Base-by-base conservation (phyloP, 495 filamentous ascomycete genomes). In the Cryomyces antarcticus region DNA sequence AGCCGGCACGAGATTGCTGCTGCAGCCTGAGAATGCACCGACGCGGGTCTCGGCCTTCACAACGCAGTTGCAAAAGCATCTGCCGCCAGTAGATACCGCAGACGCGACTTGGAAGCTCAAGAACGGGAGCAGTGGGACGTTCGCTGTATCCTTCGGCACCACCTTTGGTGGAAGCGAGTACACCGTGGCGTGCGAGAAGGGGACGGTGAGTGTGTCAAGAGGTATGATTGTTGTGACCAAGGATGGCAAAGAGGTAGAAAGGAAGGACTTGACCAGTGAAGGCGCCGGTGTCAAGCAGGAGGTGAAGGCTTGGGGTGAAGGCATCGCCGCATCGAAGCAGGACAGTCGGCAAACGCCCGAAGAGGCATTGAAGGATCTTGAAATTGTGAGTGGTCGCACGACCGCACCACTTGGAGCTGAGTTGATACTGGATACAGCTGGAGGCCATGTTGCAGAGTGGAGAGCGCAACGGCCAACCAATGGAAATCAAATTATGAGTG, bases 1-100 rank as follows among this genome's bases (percentile, higher is more conserved):
- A 30, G 82, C 82, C 12, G 77, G 61, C 0, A 58, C 77, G 6
- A 61, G 78, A 38, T 52, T 72, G 37, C 55, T 87, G 38, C 57
- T 85, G 2, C 74, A 72, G 4, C 48, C 57, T 11, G 67, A 69
- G n/a, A 57, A 66, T 33, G 58, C 48, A 35, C 50, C 68, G 5
- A 63, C 58, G 2, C 60, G 58, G 33, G 49, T 81, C 9, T 66
- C 70, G 4, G 77, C 76, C 1, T 74, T 77, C 46, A 73, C 75
- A 4, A 51, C 64, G 33, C 65, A 70, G 43, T 57, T 74, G 35
- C 68, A 75, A 48, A 49, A 59, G 28, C 68, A 85, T 57, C 65
- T 89, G 5, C 73, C 77, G 4, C 82, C 80, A 0, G 65, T 81
- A n/a, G 82, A 87, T 51, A 83, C 80, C 0, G 64, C 85, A 13